phyloP scores from a whole-genome alignment of 352 stramenopile genomes.

The Globisporangium yorkense region DNA sequence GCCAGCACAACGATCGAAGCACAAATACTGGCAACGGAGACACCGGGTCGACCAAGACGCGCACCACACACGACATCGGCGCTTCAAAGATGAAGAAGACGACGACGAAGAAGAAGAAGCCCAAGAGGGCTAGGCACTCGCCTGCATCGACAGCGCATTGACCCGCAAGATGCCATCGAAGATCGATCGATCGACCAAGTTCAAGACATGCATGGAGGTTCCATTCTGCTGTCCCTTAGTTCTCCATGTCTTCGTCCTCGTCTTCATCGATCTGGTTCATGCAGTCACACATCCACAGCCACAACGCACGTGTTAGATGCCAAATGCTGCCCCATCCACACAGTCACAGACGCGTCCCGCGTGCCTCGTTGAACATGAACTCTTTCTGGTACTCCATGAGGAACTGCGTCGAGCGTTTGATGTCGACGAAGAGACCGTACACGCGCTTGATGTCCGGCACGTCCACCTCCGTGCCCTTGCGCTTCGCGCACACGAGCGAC shows the following conservation, averaged over 20 bases:
- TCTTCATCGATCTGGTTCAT: constrained; percentile 27
- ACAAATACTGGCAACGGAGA: neutral
- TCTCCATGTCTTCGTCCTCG: constrained; percentile 41
- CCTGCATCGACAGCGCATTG: neutral
- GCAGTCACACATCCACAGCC: neutral
- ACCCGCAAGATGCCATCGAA: neutral
- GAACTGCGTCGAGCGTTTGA: constrained; percentile 98
- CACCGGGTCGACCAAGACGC: neutral
- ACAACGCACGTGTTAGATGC: neutral
- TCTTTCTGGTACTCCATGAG: constrained; percentile 99
- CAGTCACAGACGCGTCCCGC: neutral
- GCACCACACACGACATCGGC: neutral
- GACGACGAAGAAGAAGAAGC: constrained; percentile 1
- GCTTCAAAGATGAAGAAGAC: constrained; percentile 1
- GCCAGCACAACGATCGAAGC: neutral
- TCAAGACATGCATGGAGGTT: neutral
- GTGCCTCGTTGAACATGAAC: constrained; percentile 98
- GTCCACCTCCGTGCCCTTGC: constrained; percentile 89
- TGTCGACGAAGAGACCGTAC: constrained; percentile 97
- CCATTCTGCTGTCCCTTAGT: constrained; percentile 3
- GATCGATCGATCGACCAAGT: neutral
- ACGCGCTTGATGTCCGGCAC: constrained; percentile 92
- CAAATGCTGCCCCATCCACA: neutral
- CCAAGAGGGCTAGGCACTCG: neutral
- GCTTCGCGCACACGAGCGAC: constrained; percentile 92